Percentiles rank a stretch among this genome's conserved stretches.
Evolutionary conservation across 2,329 filamentous ascomycete genomes (phyloP).

Genomic region (Ophiostoma ulmi): DNA sequence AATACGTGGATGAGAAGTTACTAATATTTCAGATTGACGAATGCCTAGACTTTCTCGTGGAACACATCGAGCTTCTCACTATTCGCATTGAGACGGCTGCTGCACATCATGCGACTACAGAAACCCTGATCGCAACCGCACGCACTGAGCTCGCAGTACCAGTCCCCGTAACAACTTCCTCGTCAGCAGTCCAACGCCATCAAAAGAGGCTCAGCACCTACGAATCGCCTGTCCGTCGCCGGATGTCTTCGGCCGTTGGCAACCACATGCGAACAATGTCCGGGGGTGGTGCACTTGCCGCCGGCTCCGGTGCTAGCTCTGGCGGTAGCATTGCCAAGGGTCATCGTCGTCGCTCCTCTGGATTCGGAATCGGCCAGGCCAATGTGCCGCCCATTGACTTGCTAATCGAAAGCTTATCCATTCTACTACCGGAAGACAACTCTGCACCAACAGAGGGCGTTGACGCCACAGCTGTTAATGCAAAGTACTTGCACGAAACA

Average conservation of each 20-base stretch:
- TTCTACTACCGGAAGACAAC: conserved; percentile 39
- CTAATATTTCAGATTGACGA: conserved; percentile 42
- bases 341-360: conserved; percentile 36
- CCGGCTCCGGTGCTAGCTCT: not conserved
- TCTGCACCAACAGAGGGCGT: not conserved
- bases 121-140: conserved; percentile 40
- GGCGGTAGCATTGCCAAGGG: conserved; percentile 17
- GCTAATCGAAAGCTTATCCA: conserved; percentile 45
- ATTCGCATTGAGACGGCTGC: conserved; percentile 42
- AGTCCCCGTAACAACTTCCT: conserved; percentile 22
- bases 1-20: not conserved
- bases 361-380: conserved; percentile 28
- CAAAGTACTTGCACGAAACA: conserved; percentile 31
- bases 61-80: conserved; percentile 42
- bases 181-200: conserved; percentile 9
- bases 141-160: conserved; percentile 40
- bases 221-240: conserved; percentile 36
- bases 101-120: conserved; percentile 42
- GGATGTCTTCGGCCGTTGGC: conserved; percentile 22
- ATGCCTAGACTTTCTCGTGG: conserved; percentile 49
- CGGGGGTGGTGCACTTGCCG: conserved; percentile 25
- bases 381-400: conserved; percentile 42
- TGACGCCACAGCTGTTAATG: conserved; percentile 25
- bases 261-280: conserved; percentile 35
- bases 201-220: conserved; percentile 29